Conservation (phyloP, 768 basidiomycete species). For the Tricholoma terreum region DNA sequence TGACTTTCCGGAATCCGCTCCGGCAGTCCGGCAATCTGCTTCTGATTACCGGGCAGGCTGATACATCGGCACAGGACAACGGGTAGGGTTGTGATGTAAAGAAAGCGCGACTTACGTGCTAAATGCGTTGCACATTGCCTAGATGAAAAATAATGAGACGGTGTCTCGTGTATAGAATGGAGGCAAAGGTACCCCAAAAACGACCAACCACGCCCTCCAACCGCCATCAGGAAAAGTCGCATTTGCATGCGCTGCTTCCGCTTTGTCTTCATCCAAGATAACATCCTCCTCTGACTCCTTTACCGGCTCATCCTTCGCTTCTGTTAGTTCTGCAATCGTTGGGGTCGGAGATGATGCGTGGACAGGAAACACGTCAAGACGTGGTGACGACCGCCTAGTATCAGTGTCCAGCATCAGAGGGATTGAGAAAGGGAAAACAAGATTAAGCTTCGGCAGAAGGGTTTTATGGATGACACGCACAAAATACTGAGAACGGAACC, state of each 20-base stretch:
- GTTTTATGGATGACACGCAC: neutral
- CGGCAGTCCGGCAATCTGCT: no score
- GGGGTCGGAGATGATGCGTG: neutral
- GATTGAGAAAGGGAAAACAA: neutral
- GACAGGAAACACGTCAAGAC: neutral
- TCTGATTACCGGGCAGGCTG: no score
- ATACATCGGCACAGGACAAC: neutral
- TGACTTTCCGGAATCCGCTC: no score
- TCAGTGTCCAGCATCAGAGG: neutral
- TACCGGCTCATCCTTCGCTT: neutral
- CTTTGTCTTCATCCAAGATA: neutral
- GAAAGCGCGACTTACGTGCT: conserved; percentile 35
- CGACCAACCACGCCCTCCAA: conserved; percentile 41
- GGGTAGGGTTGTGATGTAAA: neutral
- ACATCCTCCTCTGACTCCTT: neutral
- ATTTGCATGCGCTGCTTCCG: conserved; percentile 1
- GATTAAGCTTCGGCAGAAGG: neutral
- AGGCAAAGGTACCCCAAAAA: conserved; percentile 35
- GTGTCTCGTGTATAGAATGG: neutral
- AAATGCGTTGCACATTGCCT: conserved; percentile 47
- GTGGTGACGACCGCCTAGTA: neutral
- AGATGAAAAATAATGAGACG: neutral
- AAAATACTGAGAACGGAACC: neutral
- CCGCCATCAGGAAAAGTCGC: conserved; percentile 42
- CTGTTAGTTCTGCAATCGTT: neutral